These are phyloP conservation scores for Nyctanthes arbortristis DNA, from an alignment of 257 asterid genomes.

Conservation along the genomic window DNA sequence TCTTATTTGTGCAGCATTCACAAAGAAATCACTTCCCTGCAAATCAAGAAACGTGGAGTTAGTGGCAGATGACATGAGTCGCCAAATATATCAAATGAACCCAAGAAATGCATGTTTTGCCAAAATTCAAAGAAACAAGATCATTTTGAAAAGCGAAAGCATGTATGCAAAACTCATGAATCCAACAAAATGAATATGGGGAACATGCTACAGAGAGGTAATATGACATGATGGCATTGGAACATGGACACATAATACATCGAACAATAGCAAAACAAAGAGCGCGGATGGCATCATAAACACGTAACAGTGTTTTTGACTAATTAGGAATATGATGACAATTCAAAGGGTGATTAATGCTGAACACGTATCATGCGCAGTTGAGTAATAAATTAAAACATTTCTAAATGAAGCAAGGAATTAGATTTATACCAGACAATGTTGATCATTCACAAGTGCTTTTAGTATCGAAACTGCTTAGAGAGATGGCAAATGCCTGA, in stretches of 20 bases:
- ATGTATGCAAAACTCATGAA: neutral
- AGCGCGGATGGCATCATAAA: constrained; percentile 33
- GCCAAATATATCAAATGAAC: neutral
- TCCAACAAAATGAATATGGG: neutral
- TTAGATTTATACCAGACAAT: constrained; percentile 18
- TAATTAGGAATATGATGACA: neutral
- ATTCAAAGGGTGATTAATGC: neutral
- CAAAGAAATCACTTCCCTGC: neutral
- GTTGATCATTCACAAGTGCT: constrained; percentile 68
- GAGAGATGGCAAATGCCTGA: constrained; percentile 73
- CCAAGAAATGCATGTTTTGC: neutral
- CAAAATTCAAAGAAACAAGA: neutral
- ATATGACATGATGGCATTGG: too few relatives aligned
- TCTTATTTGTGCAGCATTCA: neutral
- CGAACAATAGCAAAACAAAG: neutral
- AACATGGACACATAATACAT: neutral
- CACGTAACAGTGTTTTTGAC: neutral
- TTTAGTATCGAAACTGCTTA: constrained; percentile 90
- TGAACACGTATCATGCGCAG: neutral
- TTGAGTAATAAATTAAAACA: neutral
- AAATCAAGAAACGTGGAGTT: neutral
- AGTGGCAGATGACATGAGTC: neutral
- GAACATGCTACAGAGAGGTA: neutral
- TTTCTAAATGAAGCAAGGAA: neutral
- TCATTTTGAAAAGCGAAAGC: neutral